phyloP scores from a whole-genome alignment of 2,329 filamentous ascomycete species.

The Sarocladium kiliense region DNA sequence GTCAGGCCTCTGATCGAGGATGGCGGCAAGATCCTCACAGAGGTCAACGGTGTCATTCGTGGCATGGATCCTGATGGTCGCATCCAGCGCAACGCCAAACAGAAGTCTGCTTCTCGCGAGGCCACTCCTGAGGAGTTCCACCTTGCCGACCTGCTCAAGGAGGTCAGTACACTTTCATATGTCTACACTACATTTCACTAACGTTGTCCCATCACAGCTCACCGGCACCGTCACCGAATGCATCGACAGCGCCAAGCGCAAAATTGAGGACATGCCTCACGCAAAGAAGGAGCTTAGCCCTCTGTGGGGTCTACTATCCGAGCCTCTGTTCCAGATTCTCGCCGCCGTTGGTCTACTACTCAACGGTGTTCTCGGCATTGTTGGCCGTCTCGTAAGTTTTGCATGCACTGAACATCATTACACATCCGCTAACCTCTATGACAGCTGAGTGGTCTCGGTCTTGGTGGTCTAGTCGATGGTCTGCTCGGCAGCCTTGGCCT shows the following conservation, averaged over 20 bases:
- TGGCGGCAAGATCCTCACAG: constrained; percentile 72
- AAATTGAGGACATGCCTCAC: constrained; percentile 85
- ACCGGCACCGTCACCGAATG: constrained; percentile 75
- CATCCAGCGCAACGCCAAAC: constrained; percentile 80
- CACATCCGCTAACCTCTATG: not conserved
- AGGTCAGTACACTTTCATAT: constrained; percentile 33
- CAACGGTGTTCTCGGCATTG: constrained; percentile 76
- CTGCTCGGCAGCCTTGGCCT: constrained; percentile 73
- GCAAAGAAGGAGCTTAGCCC: constrained; percentile 94
- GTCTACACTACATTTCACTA: constrained; percentile 10
- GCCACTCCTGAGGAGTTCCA: constrained; percentile 69
- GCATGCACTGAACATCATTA: not conserved
- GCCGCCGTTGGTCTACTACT: constrained; percentile 81
- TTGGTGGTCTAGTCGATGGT: constrained; percentile 75
- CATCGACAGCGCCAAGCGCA: constrained; percentile 83
- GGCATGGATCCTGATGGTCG: constrained; percentile 84
- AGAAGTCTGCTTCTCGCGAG: constrained; percentile 66
- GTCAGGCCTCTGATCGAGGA: constrained; percentile 88
- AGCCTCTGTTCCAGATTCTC: constrained; percentile 89
- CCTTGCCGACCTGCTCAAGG: constrained; percentile 80
- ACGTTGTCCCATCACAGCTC: constrained; percentile 38
- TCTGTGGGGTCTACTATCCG: constrained; percentile 74
- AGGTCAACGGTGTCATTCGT: constrained; percentile 81
- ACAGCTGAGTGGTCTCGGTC: constrained; percentile 68
- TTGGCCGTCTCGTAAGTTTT: constrained; percentile 62